A percentile compares a stretch with the other conserved stretches of the same genome.
Evolutionary conservation across 1,139 yeast genomes (phyloP).

Genomic region (Sugiyamaella xylanicola): DNA sequence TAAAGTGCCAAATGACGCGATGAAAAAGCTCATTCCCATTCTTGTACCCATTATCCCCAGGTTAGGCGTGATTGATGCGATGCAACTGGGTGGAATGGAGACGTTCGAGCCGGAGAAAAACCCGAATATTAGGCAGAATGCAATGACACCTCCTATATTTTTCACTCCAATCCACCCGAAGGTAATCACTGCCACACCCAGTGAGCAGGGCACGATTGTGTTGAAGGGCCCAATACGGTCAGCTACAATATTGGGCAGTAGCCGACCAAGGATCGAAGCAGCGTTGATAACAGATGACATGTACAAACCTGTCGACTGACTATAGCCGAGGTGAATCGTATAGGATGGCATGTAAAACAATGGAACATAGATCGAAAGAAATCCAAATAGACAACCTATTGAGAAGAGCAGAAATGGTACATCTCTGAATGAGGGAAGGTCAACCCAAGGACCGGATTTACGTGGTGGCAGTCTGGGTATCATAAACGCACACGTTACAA

Average conservation of each 20-base stretch:
- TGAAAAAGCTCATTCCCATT: conserved; percentile 61
- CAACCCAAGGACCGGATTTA: conserved; percentile 34
- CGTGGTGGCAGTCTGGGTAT: conserved; percentile 38
- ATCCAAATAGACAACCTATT: conserved; percentile 36
- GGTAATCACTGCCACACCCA: conserved; percentile 28
- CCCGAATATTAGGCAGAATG: conserved; percentile 50
- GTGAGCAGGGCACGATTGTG: conserved; percentile 41
- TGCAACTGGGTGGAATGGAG: conserved; percentile 47
- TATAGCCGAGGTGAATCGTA: conserved; percentile 33
- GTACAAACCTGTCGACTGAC: conserved; percentile 31
- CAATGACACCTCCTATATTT: conserved; percentile 49
- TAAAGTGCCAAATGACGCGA: conserved; percentile 55
- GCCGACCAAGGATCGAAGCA: conserved; percentile 52
- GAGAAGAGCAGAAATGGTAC: conserved; percentile 35
- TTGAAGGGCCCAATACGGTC: conserved; percentile 52
- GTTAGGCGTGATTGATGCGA: conserved; percentile 55
- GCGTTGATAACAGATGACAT: conserved; percentile 54
- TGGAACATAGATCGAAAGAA: conserved; percentile 40
- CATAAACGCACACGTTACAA: conserved; percentile 29
- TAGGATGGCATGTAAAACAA: conserved; percentile 40
- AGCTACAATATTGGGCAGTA: conserved; percentile 50
- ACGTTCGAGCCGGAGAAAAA: conserved; percentile 50
- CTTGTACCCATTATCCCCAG: conserved; percentile 44
- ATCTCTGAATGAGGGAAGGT: conserved; percentile 37
- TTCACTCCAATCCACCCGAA: conserved; percentile 46